Conservation (phyloP, 192 early-diverging fungal species). For the Coemansia sp. region DNA sequence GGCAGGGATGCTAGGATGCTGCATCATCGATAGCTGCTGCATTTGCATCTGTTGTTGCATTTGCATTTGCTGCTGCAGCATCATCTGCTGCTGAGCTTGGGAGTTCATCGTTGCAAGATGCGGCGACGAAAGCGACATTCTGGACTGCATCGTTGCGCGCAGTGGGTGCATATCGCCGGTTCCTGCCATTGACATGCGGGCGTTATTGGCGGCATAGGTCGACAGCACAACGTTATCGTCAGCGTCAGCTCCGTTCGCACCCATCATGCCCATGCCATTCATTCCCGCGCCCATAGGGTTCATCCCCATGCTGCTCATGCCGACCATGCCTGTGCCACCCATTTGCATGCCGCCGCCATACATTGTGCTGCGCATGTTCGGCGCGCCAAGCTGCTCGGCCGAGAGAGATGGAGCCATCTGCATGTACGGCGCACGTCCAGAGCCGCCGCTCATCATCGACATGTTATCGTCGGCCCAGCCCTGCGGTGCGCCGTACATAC, state of each 20-base stretch:
- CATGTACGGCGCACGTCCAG: slow-evolving; percentile 46
- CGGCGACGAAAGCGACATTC: slow-evolving; percentile 56
- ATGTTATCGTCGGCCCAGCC: slow-evolving; percentile 53
- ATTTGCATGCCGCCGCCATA: slow-evolving; percentile 30
- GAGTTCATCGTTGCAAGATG: slow-evolving; percentile 37
- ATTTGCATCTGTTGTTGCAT: slow-evolving; percentile 33
- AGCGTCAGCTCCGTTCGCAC: slow-evolving; percentile 12
- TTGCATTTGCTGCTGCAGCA: slow-evolving; percentile 30
- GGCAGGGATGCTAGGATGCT: slow-evolving; percentile 9
- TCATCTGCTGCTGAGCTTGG: slow-evolving; percentile 25
- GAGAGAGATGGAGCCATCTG: slow-evolving; percentile 51
- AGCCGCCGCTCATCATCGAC: slow-evolving; percentile 57
- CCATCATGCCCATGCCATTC: slow-evolving; percentile 18
- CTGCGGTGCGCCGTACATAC: slow-evolving; percentile 46
- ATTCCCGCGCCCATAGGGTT: slow-evolving; percentile 3
- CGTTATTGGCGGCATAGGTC: slow-evolving; percentile 29
- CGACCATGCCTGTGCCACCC: neutral
- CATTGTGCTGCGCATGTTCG: slow-evolving; percentile 43
- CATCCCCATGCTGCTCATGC: slow-evolving; percentile 8
- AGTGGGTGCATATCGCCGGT: slow-evolving; percentile 50
- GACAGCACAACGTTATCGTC: slow-evolving; percentile 56
- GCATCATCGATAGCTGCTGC: slow-evolving; percentile 27
- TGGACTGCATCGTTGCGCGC: slow-evolving; percentile 57
- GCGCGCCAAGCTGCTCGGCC: slow-evolving; percentile 40
- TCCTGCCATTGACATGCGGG: slow-evolving; percentile 43